A percentile compares a stretch with the other conserved stretches of the same genome.
These are phyloP conservation scores for Blastobotrys elegans DNA, from an alignment of 1,139 yeast species.

Conservation along the genomic window DNA sequence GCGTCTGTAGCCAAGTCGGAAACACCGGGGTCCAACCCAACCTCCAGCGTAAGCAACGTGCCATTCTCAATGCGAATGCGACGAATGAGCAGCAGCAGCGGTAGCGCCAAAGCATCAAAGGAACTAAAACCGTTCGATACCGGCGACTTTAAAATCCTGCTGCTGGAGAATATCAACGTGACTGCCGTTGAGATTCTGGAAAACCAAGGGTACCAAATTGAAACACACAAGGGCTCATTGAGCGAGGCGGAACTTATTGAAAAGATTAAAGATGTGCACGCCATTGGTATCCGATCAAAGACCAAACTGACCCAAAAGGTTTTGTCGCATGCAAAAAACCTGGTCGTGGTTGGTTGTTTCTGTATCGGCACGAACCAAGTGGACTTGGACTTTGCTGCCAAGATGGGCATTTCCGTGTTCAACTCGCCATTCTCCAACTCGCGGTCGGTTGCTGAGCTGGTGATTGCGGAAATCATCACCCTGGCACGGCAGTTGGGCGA, in stretches of 20 bases:
- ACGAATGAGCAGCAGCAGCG: slow-evolving; percentile 36
- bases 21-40: slow-evolving; percentile 50
- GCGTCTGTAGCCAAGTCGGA: slow-evolving; percentile 49
- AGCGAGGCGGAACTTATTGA: slow-evolving; percentile 93
- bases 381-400: slow-evolving; percentile 86
- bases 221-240: slow-evolving; percentile 82
- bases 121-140: slow-evolving; percentile 83
- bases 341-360: slow-evolving; percentile 93
- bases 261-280: slow-evolving; percentile 90
- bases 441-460: slow-evolving; percentile 96
- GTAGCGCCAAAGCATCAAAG: slow-evolving; percentile 37
- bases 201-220: slow-evolving; percentile 94
- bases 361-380: slow-evolving; percentile 99
- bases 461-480: slow-evolving; percentile 89
- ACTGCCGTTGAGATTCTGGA: slow-evolving; percentile 85
- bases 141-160: slow-evolving; percentile 84
- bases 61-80: slow-evolving; percentile 20
- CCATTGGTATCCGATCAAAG: slow-evolving; percentile 96
- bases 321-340: slow-evolving; percentile 78
- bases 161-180: slow-evolving; percentile 87
- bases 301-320: slow-evolving; percentile 80
- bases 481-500: slow-evolving; percentile 97
- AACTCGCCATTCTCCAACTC: slow-evolving; percentile 99
- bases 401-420: slow-evolving; percentile 91
- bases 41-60: slow-evolving; percentile 14